Evolutionary conservation across 345 rosid genomes (phyloP), one percentile per base, ranked within the genome.

Genomic region (Luvunga scandens): DNA sequence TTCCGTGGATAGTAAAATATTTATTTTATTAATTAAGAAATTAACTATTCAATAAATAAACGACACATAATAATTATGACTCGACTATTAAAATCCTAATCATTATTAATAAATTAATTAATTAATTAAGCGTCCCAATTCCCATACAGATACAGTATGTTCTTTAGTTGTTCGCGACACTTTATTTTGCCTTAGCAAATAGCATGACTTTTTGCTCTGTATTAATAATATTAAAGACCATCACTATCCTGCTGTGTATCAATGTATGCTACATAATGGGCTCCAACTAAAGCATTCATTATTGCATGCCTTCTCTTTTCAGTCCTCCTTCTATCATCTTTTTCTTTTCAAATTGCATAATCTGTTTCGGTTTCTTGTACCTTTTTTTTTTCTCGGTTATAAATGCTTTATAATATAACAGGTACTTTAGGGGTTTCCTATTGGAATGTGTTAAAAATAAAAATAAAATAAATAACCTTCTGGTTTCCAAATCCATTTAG

Each of bases 401-500:
- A 10, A 14, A 62, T 28, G 34, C 13, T 61, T 61, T 61, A 25
- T 12, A 25, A 27, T 5, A 13, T 16, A 63, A 63, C 66, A 21
- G 6, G 8, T 19, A 28, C 34, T 62, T 62, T 62, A 9, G 66
- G 19, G 36, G 22, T 0, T 63, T 19, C 30, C 36, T 60, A 19
- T 63, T 63, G 36, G 66, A 63, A 30, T 63, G 36, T 16, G 38
- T 30, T 14, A 7, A 14, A 63, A 63, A 30, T 5, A 62, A 62
- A 27, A 10, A 25, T 2, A 25, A 62, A 25, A 62, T 24, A 61
- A 25, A 60, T 60, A 60, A 0, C 21, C 7, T 65, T 64, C 66
- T 6, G n/a, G 69, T 75, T 69, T 73, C 84, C 82, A 80, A 66
- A 65, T 71, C 71, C 85, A 80, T n/a, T 61, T 79, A 55, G 82